A percentile compares a stretch with the other conserved stretches of the same genome.
These are phyloP conservation scores for Clarireedia sp. DNA, from an alignment of 2,329 filamentous ascomycete species.

Conservation along the genomic window DNA sequence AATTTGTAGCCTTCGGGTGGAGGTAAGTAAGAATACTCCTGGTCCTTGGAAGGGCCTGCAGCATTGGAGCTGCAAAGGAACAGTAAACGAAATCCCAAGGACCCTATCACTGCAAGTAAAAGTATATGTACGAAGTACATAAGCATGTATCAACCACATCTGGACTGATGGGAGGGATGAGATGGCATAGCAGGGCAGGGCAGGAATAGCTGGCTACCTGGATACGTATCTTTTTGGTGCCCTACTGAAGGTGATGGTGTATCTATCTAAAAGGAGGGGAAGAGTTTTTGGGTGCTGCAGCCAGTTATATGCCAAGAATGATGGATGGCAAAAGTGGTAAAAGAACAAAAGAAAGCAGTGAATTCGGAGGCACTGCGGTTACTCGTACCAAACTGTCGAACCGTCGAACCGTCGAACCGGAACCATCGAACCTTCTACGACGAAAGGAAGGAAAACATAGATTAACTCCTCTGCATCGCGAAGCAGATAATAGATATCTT, in stretches of 20 bases:
- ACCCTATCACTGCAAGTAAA: no score
- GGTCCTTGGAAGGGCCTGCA: background rate
- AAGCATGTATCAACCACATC: background rate
- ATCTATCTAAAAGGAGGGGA: background rate
- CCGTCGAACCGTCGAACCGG: no score
- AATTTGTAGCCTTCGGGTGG: background rate
- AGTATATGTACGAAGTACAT: background rate
- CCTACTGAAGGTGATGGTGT: background rate
- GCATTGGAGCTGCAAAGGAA: background rate
- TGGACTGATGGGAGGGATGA: no score
- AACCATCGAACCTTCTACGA: no score
- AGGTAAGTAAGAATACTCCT: background rate
- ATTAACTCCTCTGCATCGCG: no score
- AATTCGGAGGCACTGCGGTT: no score
- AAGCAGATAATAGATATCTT: no score
- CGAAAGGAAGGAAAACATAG: no score
- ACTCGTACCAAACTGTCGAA: no score
- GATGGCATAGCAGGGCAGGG: no score
- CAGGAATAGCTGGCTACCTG: background rate
- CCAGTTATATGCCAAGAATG: background rate
- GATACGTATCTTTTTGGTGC: background rate
- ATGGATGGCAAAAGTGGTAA: background rate
- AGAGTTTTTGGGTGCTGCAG: background rate
- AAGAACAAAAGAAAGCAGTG: background rate
- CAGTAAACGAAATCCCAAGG: background rate